Conservation (phyloP, 2,329 filamentous ascomycete species). For the Aspergillus fructus region DNA sequence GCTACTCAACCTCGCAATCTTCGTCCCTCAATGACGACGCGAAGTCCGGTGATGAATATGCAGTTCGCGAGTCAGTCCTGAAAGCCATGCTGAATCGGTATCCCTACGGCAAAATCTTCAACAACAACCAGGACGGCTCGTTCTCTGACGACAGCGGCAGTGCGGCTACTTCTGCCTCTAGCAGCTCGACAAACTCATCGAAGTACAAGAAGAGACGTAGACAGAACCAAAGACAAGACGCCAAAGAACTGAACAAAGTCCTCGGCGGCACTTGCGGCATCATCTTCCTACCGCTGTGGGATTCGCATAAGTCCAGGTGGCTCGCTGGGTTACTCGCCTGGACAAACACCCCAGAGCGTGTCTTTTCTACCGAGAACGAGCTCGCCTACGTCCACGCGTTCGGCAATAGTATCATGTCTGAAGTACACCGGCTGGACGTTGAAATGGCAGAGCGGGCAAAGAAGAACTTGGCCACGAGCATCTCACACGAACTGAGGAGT, state of each 20-base stretch:
- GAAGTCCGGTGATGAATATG: no score
- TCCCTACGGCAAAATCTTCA: constrained; percentile 23
- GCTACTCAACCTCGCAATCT: no score
- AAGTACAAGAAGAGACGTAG: no score
- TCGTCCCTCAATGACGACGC: no score
- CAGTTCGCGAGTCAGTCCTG: constrained; percentile 14
- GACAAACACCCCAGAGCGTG: constrained; percentile 19
- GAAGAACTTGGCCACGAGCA: constrained; percentile 28
- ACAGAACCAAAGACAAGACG: neutral
- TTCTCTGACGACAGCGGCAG: constrained; percentile 7
- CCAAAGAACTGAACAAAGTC: constrained; percentile 14
- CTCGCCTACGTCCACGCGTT: constrained; percentile 25
- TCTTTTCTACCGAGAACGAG: constrained; percentile 21
- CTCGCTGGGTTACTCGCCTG: constrained; percentile 23
- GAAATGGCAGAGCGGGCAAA: constrained; percentile 28
- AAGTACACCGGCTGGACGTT: constrained; percentile 24
- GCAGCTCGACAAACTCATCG: no score
- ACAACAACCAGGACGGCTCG: constrained; percentile 22
- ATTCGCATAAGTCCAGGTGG: constrained; percentile 27
- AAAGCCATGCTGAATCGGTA: constrained; percentile 21
- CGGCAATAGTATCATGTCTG: constrained; percentile 27
- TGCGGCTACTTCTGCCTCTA: constrained; percentile 2
- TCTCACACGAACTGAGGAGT: constrained; percentile 32
- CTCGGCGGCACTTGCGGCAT: constrained; percentile 21
- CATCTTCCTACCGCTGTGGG: constrained; percentile 29